Base-by-base conservation (phyloP, 2,329 filamentous ascomycete species). In the Colletotrichum aenigma region DNA sequence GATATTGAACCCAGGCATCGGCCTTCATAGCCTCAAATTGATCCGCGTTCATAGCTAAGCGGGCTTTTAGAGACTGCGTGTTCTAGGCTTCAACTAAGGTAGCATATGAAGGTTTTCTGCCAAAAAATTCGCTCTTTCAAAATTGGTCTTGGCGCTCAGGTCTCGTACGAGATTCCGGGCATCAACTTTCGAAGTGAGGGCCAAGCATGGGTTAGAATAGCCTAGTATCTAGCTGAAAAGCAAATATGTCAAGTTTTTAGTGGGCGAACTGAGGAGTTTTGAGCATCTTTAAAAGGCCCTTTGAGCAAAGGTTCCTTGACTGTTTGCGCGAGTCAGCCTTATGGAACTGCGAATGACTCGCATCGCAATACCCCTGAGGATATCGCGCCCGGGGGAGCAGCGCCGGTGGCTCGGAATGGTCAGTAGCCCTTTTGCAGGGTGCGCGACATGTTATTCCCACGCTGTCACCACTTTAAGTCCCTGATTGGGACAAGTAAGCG, bases 291-390 rank as follows among this genome's bases (percentile, higher is more conserved):
- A 26, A 6, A 32, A 18, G 52, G 28, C 26, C 32, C 9, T 68
- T 58, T 8, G 28, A 52, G 28, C 52, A 58, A 28, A 8, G 28
- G 16, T 7, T 24, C 26, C 30, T 34, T 15, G 9, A 30, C n/a
- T 55, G 18, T 15, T 9, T n/a, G 28, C 65, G 30, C 52, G 71
- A 74, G 65, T 74, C 71, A 74, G 66, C 58, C 71, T 34, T 70
- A 30, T 70, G 71, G 71, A 74, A 43, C 43, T 43, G 24, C 6
- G 6, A 69, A 69, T 74, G 66, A 74, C 71, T 74, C 71, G 71
- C 71, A 64, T 30, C 21, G 18, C 21, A 18, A 15, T 30, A 70
- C 58, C 71, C 66, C 58, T 70, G 71, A 69, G 55, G 10, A 21
- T 52, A 38, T 30, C 55, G 38, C 55, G 52, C 24, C 58, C 32